These are phyloP conservation scores for Akebia trifoliata DNA, from an alignment of 164 flowering plant species.

Conservation along the genomic window DNA sequence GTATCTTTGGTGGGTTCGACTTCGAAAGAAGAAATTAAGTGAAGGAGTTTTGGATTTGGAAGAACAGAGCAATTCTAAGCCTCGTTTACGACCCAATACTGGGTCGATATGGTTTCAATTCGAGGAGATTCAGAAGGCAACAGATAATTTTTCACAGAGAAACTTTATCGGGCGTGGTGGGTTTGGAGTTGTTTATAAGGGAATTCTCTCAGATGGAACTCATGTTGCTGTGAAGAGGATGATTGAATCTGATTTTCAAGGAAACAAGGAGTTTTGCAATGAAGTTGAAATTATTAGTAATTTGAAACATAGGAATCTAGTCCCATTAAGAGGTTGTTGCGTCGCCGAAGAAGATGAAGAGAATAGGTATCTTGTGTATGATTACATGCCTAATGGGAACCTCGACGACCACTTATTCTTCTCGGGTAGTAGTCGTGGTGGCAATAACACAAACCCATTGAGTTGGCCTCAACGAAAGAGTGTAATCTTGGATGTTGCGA, in stretches of 20 bases:
- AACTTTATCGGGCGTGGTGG: slow-evolving; percentile 67
- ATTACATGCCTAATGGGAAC: slow-evolving; percentile 77
- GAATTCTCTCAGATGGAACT: slow-evolving; percentile 49
- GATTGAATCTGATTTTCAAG: slow-evolving; percentile 55
- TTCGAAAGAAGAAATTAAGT: slow-evolving; percentile 15
- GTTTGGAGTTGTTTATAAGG: slow-evolving; percentile 66
- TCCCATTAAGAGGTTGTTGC: slow-evolving; percentile 67
- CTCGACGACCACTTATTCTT: slow-evolving; percentile 56
- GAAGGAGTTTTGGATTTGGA: slow-evolving; percentile 20
- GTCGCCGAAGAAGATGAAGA: slow-evolving; percentile 27
- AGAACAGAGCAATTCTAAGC: slow-evolving; percentile 27
- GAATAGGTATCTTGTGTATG: slow-evolving; percentile 58
- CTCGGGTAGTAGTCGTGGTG: slow-evolving; percentile 2
- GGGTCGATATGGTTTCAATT: slow-evolving; percentile 58
- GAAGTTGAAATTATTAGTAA: slow-evolving; percentile 77
- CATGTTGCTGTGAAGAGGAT: slow-evolving; percentile 59
- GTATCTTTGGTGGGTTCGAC: slow-evolving; percentile 37
- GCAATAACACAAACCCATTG: slow-evolving; percentile 21
- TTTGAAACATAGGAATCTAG: slow-evolving; percentile 66
- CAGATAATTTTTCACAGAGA: slow-evolving; percentile 49
- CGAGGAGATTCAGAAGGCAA: slow-evolving; percentile 60
- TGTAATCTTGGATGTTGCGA: slow-evolving; percentile 73
- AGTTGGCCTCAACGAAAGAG: slow-evolving; percentile 71
- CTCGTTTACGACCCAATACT: slow-evolving; percentile 42
- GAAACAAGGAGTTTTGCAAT: slow-evolving; percentile 54